Conservation (phyloP, 108 stramenopile genomes). For the Fragilariopsis cylindrus region DNA sequence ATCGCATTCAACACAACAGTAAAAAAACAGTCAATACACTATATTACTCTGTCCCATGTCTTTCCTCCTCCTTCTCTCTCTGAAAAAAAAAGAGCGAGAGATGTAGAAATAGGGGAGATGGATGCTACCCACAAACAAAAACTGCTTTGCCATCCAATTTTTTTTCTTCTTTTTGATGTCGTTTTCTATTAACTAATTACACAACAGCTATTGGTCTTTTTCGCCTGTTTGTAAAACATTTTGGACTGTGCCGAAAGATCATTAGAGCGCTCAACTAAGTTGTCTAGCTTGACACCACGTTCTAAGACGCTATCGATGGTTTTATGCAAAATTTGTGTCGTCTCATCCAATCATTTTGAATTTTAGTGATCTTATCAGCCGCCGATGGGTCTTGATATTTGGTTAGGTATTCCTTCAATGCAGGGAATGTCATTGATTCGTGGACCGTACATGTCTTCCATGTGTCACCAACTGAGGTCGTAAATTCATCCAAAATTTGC, state of each 20-base stretch:
- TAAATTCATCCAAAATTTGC: constrained; percentile 95
- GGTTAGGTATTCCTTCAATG: constrained; percentile 68
- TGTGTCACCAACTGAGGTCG: constrained; percentile 50
- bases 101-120: too few species aligned
- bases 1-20: too few species aligned
- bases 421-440: constrained; percentile 65
- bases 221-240: constrained; percentile 99
- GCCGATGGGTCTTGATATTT: constrained; percentile 93
- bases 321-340: constrained; percentile 97
- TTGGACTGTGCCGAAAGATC: constrained; percentile 96
- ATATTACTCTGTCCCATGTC: too few species aligned
- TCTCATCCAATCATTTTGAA: constrained; percentile 99
- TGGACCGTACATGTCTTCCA: constrained; percentile 69
- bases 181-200: constrained; percentile 55
- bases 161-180: too few species aligned
- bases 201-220: constrained; percentile 99
- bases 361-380: constrained; percentile 98
- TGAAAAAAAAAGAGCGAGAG: too few species aligned
- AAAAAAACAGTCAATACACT: too few species aligned
- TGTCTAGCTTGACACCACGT: constrained; percentile 97
- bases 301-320: constrained; percentile 98
- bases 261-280: constrained; percentile 94
- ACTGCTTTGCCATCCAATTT: too few species aligned
- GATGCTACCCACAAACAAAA: too few species aligned
- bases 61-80: too few species aligned